Conservation (phyloP, 306 rosid species). For the Cucumis cinereus region DNA sequence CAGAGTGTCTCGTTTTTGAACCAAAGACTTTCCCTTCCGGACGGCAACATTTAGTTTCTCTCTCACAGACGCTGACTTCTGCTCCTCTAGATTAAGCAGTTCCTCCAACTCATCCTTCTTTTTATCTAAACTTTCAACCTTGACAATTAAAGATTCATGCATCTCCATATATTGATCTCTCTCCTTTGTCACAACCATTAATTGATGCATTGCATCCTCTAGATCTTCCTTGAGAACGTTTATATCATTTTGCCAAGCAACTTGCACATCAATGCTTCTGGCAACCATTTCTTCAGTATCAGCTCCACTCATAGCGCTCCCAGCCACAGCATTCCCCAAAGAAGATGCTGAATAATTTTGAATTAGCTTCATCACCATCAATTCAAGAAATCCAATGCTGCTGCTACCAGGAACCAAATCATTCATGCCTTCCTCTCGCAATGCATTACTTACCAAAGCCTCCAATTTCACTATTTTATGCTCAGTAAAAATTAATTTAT, state of each 20-base stretch:
- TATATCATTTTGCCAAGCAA: conserved; percentile 23
- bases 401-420: conserved; percentile 32
- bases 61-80: conserved; percentile 68
- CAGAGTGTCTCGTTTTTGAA: conserved; percentile 78
- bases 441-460: conserved; percentile 41
- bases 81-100: conserved; percentile 80
- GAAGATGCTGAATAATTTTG: conserved; percentile 37
- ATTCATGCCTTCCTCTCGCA: conserved; percentile 32
- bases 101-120: conserved; percentile 58
- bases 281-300: conserved; percentile 23
- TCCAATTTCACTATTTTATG: conserved; percentile 45
- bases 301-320: conserved; percentile 16
- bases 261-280: conserved; percentile 27
- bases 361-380: conserved; percentile 48
- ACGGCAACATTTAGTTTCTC: conserved; percentile 88
- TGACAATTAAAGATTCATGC: conserved; percentile 40
- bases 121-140: conserved; percentile 44
- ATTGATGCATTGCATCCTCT: conserved; percentile 52
- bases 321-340: conserved; percentile 20
- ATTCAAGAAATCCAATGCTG: conserved; percentile 55
- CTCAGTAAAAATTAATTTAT: conserved; percentile 33
- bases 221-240: conserved; percentile 51
- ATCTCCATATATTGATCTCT: conserved; percentile 45
- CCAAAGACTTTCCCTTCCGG: conserved; percentile 82
- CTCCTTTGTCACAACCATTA: conserved; percentile 49